Percentiles rank a stretch among this genome's conserved stretches.
Evolutionary conservation across 495 filamentous ascomycete genomes (phyloP).

Genomic region (Talaromyces wortmannii): DNA sequence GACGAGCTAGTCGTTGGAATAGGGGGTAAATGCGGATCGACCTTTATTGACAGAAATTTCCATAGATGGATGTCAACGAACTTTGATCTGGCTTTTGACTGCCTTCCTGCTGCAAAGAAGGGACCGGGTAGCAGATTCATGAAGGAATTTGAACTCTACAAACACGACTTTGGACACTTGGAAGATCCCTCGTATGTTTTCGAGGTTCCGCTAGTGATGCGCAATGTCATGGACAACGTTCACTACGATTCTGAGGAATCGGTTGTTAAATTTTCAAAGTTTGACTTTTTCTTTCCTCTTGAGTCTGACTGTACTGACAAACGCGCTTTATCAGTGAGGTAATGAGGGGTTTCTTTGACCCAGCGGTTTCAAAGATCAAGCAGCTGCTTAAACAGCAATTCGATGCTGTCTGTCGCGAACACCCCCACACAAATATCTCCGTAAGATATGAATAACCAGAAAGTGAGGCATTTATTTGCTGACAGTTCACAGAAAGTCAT

Average conservation of each 20-base stretch:
- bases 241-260: neutral
- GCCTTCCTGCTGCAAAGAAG: neutral
- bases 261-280: neutral
- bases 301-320: neutral
- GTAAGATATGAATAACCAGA: too few species aligned
- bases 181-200: neutral
- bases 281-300: neutral
- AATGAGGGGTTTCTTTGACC: conserved; percentile 41
- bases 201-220: neutral
- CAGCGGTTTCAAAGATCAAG: conserved; percentile 47
- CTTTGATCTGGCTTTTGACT: conserved; percentile 5
- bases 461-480: neutral
- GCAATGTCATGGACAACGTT: neutral
- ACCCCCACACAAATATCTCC: neutral
- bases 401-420: conserved; percentile 28
- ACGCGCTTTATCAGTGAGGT: conserved; percentile 12
- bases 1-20: conserved; percentile 1
- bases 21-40: conserved; percentile 44
- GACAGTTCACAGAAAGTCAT: conserved; percentile 42
- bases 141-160: conserved; percentile 2
- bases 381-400: conserved; percentile 49
- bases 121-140: neutral
- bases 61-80: conserved; percentile 23
- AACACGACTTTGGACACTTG: neutral
- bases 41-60: conserved; percentile 38